Evolutionary conservation across 352 stramenopile genomes (phyloP), one percentile per base, ranked within the genome.

Genomic region (Pythium insidiosum): DNA sequence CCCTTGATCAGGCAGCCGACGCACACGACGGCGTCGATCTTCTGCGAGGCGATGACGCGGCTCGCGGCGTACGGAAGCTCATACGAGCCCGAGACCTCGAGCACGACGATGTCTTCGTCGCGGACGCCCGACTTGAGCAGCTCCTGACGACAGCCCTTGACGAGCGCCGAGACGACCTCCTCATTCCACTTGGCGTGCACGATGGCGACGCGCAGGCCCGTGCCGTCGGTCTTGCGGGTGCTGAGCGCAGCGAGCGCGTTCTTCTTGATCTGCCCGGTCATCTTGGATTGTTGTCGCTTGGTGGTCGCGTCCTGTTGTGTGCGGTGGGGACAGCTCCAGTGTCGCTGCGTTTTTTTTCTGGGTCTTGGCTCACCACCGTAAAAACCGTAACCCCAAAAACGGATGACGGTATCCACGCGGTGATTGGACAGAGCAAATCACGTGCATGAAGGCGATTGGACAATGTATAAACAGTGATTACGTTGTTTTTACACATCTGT

Each of bases 61-160:
- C 83, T 94, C 23, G 96, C 95, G 7, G 95, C 93, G 57, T 95
- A 94, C 46, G 96, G 95, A 21, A 99, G 73, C 76, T 99, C 96
- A 61, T 96, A 99, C 13, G 90, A 72, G 28, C 96, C 96, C 24
- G 96, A 95, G 28, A 98, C 95, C 39, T 90, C 56, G 21, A 76
- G 57, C 35, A 72, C 38, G 36, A 94, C 70, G 18, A 94, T 67
- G 71, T 90, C 76, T 31, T 68, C 22, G 21, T 84, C 68, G 12
- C 58, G 48, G 21, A 95, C 75, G 47, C 76, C 77, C 4, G 71
- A 48, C 33, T 66, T 58, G 46, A 67, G 53, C 38, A 95, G 63
- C 60, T 92, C 79, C 46, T 61, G 47, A 48, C 76, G 72, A 49
- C 62, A 71, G 41, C 76, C 82, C 0, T 58, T 38, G 13, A 87